phyloP scores from a whole-genome alignment of 805 yeast species.

The Kazachstania taianensis region DNA sequence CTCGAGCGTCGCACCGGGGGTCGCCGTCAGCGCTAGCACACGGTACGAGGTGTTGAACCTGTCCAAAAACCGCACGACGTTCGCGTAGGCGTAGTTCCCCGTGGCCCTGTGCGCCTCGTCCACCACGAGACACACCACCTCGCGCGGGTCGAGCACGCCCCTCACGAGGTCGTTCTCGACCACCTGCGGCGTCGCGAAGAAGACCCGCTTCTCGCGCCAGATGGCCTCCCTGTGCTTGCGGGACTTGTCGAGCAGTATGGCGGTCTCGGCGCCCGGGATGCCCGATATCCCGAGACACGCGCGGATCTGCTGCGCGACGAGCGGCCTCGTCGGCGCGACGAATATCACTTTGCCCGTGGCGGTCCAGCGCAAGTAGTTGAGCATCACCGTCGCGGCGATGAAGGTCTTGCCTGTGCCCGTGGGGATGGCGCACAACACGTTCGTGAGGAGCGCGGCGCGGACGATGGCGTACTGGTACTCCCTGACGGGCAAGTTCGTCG shows the following conservation, averaged over 20 bases:
- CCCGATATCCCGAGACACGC: slow-evolving; percentile 88
- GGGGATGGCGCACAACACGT: slow-evolving; percentile 82
- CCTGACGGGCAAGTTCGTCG: slow-evolving; percentile 72
- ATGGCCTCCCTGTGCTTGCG: slow-evolving; percentile 56
- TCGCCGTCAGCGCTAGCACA: slow-evolving; percentile 83
- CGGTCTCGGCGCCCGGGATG: slow-evolving; percentile 63
- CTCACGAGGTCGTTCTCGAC: slow-evolving; percentile 78
- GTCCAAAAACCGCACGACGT: slow-evolving; percentile 59
- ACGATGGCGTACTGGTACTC: slow-evolving; percentile 86
- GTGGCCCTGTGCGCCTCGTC: slow-evolving; percentile 96
- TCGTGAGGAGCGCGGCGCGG: slow-evolving; percentile 56
- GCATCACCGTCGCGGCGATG: slow-evolving; percentile 88
- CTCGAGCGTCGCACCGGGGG: slow-evolving; percentile 83
- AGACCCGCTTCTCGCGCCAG: slow-evolving; percentile 72
- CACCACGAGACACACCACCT: slow-evolving; percentile 63
- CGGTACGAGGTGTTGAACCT: slow-evolving; percentile 60
- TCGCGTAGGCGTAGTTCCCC: slow-evolving; percentile 82
- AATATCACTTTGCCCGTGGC: slow-evolving; percentile 69
- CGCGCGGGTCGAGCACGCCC: slow-evolving; percentile 69
- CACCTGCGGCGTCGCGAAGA: slow-evolving; percentile 93
- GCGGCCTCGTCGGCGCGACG: slow-evolving; percentile 94
- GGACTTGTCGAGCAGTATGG: slow-evolving; percentile 56
- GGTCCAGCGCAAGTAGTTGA: slow-evolving; percentile 84
- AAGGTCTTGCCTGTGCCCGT: slow-evolving; percentile 97
- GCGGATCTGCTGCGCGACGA: slow-evolving; percentile 91